These are phyloP conservation scores for Exidia glandulosa DNA, from an alignment of 768 basidiomycete genomes.

Conservation along the genomic window DNA sequence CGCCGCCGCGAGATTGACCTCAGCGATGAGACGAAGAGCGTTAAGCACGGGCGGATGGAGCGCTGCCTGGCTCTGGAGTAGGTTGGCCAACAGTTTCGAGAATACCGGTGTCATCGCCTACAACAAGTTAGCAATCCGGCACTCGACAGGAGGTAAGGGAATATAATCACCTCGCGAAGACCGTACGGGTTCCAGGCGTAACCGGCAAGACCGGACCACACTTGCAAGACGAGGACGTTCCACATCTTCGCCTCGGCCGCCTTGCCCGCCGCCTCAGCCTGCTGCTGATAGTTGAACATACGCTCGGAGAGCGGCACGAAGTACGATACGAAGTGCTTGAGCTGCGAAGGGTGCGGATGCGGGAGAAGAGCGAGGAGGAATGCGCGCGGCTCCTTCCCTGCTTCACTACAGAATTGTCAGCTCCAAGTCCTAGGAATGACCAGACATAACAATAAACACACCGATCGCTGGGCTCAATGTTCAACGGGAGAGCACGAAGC, in stretches of 20 bases:
- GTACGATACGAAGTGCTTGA: slow-evolving; percentile 77
- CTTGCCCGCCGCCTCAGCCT: slow-evolving; percentile 60
- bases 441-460: slow-evolving; percentile 26
- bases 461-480: slow-evolving; percentile 73
- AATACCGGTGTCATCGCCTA: slow-evolving; percentile 69
- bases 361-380: slow-evolving; percentile 83
- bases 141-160: not conserved
- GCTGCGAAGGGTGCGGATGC: slow-evolving; percentile 67
- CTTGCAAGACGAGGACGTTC: slow-evolving; percentile 85
- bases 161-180: slow-evolving; percentile 46
- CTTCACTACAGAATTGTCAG: slow-evolving; percentile 33
- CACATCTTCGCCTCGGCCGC: slow-evolving; percentile 88
- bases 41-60: slow-evolving; percentile 75
- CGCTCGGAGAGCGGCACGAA: slow-evolving; percentile 91
- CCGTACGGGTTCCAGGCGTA: slow-evolving; percentile 82
- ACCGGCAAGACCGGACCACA: slow-evolving; percentile 85
- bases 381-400: slow-evolving; percentile 76
- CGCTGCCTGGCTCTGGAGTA: slow-evolving; percentile 82
- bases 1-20: slow-evolving; percentile 49
- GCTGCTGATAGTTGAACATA: slow-evolving; percentile 81
- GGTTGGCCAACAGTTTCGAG: slow-evolving; percentile 81
- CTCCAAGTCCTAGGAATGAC: not conserved
- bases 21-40: slow-evolving; percentile 70
- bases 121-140: not conserved
- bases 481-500: slow-evolving; percentile 66